Conservation (phyloP, 2,329 filamentous ascomycete genomes). For the Penicillium crustosum region DNA sequence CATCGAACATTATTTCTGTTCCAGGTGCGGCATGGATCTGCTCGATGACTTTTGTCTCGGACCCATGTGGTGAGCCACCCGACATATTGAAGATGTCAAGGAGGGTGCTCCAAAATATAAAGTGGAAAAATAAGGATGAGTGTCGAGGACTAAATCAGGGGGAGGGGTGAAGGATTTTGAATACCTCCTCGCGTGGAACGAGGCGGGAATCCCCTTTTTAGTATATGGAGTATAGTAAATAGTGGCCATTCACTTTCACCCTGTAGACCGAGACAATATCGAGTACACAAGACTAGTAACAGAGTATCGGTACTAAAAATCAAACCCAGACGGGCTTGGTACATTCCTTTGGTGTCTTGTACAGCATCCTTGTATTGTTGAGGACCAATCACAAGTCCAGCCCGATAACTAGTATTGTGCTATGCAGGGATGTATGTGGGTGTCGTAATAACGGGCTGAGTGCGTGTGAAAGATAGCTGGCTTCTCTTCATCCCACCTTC, state of each 20-base stretch:
- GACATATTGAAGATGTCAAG: neutral
- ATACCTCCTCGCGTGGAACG: neutral
- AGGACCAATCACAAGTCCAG: neutral
- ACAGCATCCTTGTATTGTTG: neutral
- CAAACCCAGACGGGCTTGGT: neutral
- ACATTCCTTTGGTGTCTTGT: neutral
- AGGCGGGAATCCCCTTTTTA: neutral
- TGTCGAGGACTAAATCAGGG: neutral
- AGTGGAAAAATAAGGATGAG: neutral
- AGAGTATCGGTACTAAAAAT: neutral
- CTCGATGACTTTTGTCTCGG: neutral
- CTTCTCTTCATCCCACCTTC: neutral
- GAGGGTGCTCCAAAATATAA: neutral
- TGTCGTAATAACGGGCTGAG: conserved; percentile 2
- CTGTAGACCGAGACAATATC: neutral
- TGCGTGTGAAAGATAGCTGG: neutral
- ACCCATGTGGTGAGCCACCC: neutral
- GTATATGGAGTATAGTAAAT: neutral
- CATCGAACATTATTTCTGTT: conserved; percentile 14
- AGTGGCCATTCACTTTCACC: neutral
- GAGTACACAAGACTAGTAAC: neutral
- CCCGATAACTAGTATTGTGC: neutral
- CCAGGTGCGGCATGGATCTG: conserved; percentile 8
- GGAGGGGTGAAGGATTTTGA: neutral
- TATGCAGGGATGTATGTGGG: neutral